These are phyloP conservation scores for Mortierella sp. DNA, from an alignment of 371 early-diverging fungal species.

Conservation along the genomic window DNA sequence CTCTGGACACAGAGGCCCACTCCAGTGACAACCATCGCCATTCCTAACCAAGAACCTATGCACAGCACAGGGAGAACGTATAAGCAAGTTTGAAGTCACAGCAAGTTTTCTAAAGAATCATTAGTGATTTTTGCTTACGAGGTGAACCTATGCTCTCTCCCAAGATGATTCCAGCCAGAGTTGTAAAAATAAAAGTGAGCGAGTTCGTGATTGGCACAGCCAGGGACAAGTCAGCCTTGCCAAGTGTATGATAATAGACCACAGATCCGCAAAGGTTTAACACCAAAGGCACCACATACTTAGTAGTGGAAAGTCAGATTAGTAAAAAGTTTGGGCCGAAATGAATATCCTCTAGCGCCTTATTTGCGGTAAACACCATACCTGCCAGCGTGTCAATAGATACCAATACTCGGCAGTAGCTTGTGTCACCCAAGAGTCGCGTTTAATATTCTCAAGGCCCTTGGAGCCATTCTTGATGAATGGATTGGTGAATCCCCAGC, in stretches of 20 bases:
- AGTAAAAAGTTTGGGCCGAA: neutral
- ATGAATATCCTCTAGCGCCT: too few species aligned
- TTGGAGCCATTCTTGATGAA: slow-evolving; percentile 89
- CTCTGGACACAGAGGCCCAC: slow-evolving; percentile 72
- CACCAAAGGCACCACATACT: slow-evolving; percentile 88
- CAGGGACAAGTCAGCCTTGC: slow-evolving; percentile 89
- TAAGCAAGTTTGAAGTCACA: neutral
- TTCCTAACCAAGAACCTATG: slow-evolving; percentile 71
- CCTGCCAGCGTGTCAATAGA: slow-evolving; percentile 90
- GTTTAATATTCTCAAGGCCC: slow-evolving; percentile 81
- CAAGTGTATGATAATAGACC: slow-evolving; percentile 92
- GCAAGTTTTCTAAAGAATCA: neutral
- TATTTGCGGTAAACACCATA: slow-evolving; percentile 25
- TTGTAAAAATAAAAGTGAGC: slow-evolving; percentile 87
- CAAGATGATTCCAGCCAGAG: slow-evolving; percentile 81
- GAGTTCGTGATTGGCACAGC: slow-evolving; percentile 95
- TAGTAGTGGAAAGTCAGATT: neutral
- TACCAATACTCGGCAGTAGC: slow-evolving; percentile 77
- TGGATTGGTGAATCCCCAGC: slow-evolving; percentile 97
- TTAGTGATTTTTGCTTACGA: slow-evolving; percentile 34
- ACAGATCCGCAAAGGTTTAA: slow-evolving; percentile 91
- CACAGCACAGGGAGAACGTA: neutral
- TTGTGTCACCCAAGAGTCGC: slow-evolving; percentile 64
- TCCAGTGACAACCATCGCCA: slow-evolving; percentile 73
- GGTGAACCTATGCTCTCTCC: slow-evolving; percentile 79